Evolutionary conservation across 768 basidiomycete genomes (phyloP).

Genomic region (Amanita jacksonii): DNA sequence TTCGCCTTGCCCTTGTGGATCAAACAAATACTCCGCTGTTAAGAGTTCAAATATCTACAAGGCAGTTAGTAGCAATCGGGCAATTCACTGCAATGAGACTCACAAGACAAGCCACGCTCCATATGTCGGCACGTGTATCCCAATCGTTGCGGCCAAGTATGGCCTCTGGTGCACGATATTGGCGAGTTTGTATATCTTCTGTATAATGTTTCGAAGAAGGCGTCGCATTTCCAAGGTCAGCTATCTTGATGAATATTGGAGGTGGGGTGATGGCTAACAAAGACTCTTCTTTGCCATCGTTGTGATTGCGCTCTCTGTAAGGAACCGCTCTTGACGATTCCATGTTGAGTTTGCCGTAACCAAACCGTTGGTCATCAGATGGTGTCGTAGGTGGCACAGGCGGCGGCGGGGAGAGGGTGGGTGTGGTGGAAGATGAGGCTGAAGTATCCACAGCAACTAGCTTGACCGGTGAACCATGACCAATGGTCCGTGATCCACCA

Average conservation of each 20-base stretch:
- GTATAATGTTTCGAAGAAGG: slow-evolving; percentile 87
- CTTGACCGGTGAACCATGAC: slow-evolving; percentile 11
- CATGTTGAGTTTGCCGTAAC: background rate
- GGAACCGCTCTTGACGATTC: background rate
- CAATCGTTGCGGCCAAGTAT: slow-evolving; percentile 83
- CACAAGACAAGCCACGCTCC: slow-evolving; percentile 86
- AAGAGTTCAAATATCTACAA: slow-evolving; percentile 74
- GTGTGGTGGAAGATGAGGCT: slow-evolving; percentile 18
- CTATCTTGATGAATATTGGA: slow-evolving; percentile 82
- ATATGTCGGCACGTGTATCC: slow-evolving; percentile 81
- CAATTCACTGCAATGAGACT: slow-evolving; percentile 15
- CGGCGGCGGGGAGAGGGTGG: slow-evolving; percentile 18
- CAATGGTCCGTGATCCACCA: slow-evolving; percentile 6
- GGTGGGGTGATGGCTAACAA: slow-evolving; percentile 11
- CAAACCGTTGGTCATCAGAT: background rate
- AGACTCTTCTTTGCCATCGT: background rate
- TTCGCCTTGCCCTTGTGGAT: slow-evolving; percentile 74
- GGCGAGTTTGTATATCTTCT: slow-evolving; percentile 94
- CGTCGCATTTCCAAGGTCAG: slow-evolving; percentile 90
- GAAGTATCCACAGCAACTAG: slow-evolving; percentile 7
- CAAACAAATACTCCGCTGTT: slow-evolving; percentile 88
- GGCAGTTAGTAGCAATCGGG: background rate
- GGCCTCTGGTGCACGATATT: slow-evolving; percentile 92
- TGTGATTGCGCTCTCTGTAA: background rate
- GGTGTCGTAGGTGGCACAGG: slow-evolving; percentile 22